Evolutionary conservation across 495 filamentous ascomycete species (phyloP).

Genomic region (Xylaria acuta): DNA sequence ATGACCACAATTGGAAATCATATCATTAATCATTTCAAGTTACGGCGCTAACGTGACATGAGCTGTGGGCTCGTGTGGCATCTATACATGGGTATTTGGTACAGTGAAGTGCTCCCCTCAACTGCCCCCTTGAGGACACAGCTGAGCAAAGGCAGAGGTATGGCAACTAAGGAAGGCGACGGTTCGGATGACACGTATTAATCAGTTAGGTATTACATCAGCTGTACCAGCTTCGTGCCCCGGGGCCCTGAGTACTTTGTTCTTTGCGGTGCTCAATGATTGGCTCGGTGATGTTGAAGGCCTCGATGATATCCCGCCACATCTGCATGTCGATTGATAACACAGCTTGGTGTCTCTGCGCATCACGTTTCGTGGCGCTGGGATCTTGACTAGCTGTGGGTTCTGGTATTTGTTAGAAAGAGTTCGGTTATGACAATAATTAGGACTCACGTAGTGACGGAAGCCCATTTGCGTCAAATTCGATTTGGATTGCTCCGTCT

Average conservation of each 20-base stretch:
- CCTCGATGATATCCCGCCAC: slow-evolving; percentile 77
- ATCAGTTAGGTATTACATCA: slow-evolving; percentile 35
- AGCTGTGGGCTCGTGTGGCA: not conserved
- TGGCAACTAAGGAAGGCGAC: not conserved
- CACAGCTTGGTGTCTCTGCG: slow-evolving; percentile 80
- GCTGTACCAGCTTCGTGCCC: slow-evolving; percentile 78
- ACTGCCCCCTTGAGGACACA: not conserved
- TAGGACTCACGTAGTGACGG: slow-evolving; percentile 73
- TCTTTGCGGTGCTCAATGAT: slow-evolving; percentile 86
- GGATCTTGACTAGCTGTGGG: slow-evolving; percentile 27
- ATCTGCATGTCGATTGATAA: slow-evolving; percentile 81
- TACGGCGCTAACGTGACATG: slow-evolving; percentile 11
- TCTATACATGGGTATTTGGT: slow-evolving; percentile 11
- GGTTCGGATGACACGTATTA: not conserved
- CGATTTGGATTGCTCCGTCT: slow-evolving; percentile 76
- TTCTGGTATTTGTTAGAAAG: slow-evolving; percentile 27
- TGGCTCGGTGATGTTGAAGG: slow-evolving; percentile 73
- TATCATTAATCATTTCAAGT: slow-evolving; percentile 15
- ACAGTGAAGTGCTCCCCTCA: not conserved
- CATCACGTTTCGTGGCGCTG: slow-evolving; percentile 44
- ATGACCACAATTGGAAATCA: not conserved
- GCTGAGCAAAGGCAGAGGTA: not conserved
- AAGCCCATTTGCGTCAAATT: slow-evolving; percentile 66
- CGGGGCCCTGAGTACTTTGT: slow-evolving; percentile 59
- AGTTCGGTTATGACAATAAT: not conserved